phyloP scores from a whole-genome alignment of 768 basidiomycete species.

The Xerocomellus chrysenteron region DNA sequence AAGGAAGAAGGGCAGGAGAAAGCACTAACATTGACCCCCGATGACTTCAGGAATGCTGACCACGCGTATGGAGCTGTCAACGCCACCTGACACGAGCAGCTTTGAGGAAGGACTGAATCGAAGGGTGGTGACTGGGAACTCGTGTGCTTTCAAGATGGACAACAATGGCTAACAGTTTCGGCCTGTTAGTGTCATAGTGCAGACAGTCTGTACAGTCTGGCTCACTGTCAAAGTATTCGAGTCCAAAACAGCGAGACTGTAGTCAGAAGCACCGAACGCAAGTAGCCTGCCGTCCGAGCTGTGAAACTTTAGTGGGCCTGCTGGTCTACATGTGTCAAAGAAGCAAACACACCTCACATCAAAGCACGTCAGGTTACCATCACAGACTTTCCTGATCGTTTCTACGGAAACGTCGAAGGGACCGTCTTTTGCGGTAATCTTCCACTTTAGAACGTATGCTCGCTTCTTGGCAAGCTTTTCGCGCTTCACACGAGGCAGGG shows the following conservation, averaged over 20 bases:
- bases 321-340: not conserved
- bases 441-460: slow-evolving; percentile 73
- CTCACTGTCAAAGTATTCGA: slow-evolving; percentile 73
- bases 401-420: slow-evolving; percentile 58
- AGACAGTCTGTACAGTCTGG: not conserved
- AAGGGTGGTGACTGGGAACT: slow-evolving; percentile 88
- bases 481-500: slow-evolving; percentile 54
- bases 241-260: slow-evolving; percentile 82
- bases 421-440: slow-evolving; percentile 56
- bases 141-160: slow-evolving; percentile 90
- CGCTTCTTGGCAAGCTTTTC: slow-evolving; percentile 55
- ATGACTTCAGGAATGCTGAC: slow-evolving; percentile 65
- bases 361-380: slow-evolving; percentile 82
- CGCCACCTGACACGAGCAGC: slow-evolving; percentile 85
- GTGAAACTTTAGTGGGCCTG: slow-evolving; percentile 7
- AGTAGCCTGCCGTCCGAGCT: slow-evolving; percentile 82
- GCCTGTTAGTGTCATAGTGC: not conserved
- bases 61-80: slow-evolving; percentile 83
- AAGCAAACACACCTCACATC: slow-evolving; percentile 68
- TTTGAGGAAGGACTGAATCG: slow-evolving; percentile 82
- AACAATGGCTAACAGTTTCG: slow-evolving; percentile 64
- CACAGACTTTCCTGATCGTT: slow-evolving; percentile 69
- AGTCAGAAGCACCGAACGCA: slow-evolving; percentile 85
- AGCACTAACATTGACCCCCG: slow-evolving; percentile 51
- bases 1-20: slow-evolving; percentile 24